Conservation (phyloP, 78 protist species). For the Cyanophora paradoxa region DNA sequence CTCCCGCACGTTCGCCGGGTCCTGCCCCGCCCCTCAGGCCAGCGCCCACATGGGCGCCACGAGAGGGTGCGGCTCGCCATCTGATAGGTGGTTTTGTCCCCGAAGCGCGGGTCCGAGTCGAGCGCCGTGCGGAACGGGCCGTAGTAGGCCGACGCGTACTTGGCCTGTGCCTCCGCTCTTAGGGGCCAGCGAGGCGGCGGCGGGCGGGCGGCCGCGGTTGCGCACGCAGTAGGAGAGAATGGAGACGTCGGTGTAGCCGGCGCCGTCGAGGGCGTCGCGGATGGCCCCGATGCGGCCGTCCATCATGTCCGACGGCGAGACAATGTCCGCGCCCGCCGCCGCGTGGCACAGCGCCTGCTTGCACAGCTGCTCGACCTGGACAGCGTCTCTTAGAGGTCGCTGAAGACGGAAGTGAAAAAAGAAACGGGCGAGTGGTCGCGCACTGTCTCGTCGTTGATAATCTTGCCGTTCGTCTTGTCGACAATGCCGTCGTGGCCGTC, state of each 20-base stretch:
- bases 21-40: no score
- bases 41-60: no score
- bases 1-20: conserved; percentile 22
- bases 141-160: conserved; percentile 21
- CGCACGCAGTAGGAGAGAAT: conserved; percentile 4
- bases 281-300: conserved; percentile 18
- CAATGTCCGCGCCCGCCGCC: conserved; percentile 13
- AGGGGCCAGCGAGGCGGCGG: no score
- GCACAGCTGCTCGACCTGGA: conserved; percentile 20
- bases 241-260: conserved; percentile 16
- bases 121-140: conserved; percentile 9
- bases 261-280: conserved; percentile 20
- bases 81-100: conserved; percentile 13
- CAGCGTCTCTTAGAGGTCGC: no score
- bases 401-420: no score
- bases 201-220: no score
- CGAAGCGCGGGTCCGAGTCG: conserved; percentile 6
- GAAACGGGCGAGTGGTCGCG: no score
- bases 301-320: conserved; percentile 18
- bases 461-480: neutral
- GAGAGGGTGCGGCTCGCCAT: no score
- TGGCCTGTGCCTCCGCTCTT: no score
- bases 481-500: conserved; percentile 18
- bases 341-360: conserved; percentile 1
- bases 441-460: conserved; percentile 20